phyloP scores from a whole-genome alignment of 768 basidiomycete species.

The Termitomyces eurrhizus region DNA sequence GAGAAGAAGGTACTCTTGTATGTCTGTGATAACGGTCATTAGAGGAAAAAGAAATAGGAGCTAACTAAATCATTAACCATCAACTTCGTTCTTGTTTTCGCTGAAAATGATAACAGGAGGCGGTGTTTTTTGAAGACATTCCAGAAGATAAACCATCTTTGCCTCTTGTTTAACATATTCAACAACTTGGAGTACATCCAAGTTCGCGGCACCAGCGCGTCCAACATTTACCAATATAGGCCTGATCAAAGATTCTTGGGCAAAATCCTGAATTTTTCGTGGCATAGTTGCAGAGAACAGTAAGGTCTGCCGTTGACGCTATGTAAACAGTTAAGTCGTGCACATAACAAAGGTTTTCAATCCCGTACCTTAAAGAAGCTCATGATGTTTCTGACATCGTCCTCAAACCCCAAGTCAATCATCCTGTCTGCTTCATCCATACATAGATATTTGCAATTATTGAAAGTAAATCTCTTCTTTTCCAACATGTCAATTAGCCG shows the following conservation, averaged over 20 bases:
- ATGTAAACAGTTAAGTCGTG: slow-evolving; percentile 3
- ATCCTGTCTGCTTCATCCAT: slow-evolving; percentile 99
- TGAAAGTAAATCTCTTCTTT: slow-evolving; percentile 89
- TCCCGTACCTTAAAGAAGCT: slow-evolving; percentile 88
- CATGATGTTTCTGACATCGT: slow-evolving; percentile 98
- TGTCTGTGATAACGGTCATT: slow-evolving; percentile 54
- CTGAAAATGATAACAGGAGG: slow-evolving; percentile 98
- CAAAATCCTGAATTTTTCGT: slow-evolving; percentile 97
- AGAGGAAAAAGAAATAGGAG: background rate
- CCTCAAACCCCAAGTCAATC: slow-evolving; percentile 99
- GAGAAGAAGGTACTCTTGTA: slow-evolving; percentile 93
- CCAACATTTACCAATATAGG: slow-evolving; percentile 97
- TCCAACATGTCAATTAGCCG: slow-evolving; percentile 97
- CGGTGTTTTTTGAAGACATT: slow-evolving; percentile 97
- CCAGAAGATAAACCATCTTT: slow-evolving; percentile 98
- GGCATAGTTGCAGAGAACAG: slow-evolving; percentile 99
- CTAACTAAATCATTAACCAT: slow-evolving; percentile 52
- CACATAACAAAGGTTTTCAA: background rate
- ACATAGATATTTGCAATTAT: slow-evolving; percentile 92
- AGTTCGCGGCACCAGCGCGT: slow-evolving; percentile 94
- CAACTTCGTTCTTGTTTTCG: slow-evolving; percentile 99
- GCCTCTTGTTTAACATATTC: slow-evolving; percentile 99
- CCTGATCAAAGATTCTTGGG: slow-evolving; percentile 91
- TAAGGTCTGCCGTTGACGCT: slow-evolving; percentile 95
- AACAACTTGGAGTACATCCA: slow-evolving; percentile 94